Evolutionary conservation across 306 rosid genomes (phyloP), one percentile per base, ranked within the genome.

Genomic region (Neltuma alba): DNA sequence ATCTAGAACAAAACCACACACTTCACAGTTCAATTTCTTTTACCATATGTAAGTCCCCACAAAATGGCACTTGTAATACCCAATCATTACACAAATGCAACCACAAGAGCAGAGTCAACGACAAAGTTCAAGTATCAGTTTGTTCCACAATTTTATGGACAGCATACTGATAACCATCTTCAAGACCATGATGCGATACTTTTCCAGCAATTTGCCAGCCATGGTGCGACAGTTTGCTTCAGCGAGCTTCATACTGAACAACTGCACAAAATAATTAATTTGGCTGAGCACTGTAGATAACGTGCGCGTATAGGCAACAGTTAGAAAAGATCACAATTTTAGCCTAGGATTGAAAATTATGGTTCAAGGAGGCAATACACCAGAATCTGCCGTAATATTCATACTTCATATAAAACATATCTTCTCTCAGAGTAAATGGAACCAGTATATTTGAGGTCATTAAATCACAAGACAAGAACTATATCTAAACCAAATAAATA

Each of bases 221-320:
- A 73, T n/a, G 48, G 37, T 6, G 10, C 18, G 15, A 34, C 76
- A 72, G 36, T 40, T 70, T 72, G 71, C 72, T 84, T 67, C 73
- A 80, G 7, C 84, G 87, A 16, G 87, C 84, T 70, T 84, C 84
- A 9, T 84, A 80, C 73, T 84, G 84, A 70, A 84, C 87, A 80
- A 84, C 87, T 84, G 82, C 87, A 84, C 40, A 64, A 48, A 38
- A 38, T 27, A 21, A 48, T 18, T 31, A 36, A n/a, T 54, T 36
- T 55, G 10, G 15, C 31, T 45, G 9, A 83, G 36, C 50, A 30
- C 28, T n/a, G 20, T 16, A 16, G 7, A 37, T 6, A 78, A 33
- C 30, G 57, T 74, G 31, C 50, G 4, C 33, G 12, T 15, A 37
- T 20, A 42, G 4, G 47, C 16, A 38, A 45, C n/a, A 58, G 37